Conservation (phyloP, 331 rosid species). For the Prunus yedoensis region DNA sequence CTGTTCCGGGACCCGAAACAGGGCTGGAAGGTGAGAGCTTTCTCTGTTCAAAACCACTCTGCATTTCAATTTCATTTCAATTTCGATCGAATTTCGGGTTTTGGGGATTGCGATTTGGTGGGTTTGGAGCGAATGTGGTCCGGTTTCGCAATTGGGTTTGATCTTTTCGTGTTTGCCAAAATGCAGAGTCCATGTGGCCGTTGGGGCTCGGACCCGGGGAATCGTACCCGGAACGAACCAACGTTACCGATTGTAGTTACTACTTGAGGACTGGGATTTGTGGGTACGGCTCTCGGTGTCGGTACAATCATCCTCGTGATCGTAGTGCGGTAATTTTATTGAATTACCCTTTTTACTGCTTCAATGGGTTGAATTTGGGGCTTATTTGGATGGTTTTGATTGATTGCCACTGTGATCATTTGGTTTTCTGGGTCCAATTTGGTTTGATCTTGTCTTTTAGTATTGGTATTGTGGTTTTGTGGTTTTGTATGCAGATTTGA, state of each 20-base stretch:
- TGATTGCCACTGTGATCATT: constrained; percentile 21
- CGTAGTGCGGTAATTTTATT: constrained; percentile 56
- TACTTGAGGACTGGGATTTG: constrained; percentile 83
- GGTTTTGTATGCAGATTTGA: constrained; percentile 14
- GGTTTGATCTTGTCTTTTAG: constrained; percentile 39
- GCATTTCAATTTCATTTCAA: constrained; percentile 44
- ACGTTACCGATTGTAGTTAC: constrained; percentile 82
- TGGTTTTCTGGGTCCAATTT: constrained; percentile 14
- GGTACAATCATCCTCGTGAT: constrained; percentile 95
- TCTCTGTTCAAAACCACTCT: neutral
- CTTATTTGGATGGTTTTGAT: constrained; percentile 20
- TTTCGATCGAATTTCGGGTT: constrained; percentile 10
- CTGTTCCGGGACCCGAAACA: constrained; percentile 45
- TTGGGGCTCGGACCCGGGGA: constrained; percentile 62
- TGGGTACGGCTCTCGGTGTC: constrained; percentile 90
- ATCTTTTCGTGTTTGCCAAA: constrained; percentile 29
- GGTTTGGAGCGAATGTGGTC: constrained; percentile 33
- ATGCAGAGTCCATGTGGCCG: constrained; percentile 73
- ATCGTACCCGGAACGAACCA: constrained; percentile 87
- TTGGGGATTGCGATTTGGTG: constrained; percentile 35
- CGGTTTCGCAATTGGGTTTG: constrained; percentile 23
- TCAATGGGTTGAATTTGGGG: constrained; percentile 6
- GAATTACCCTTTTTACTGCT: neutral
- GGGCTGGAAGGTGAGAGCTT: constrained; percentile 56
- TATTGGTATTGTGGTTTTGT: constrained; percentile 7